Base-by-base conservation (phyloP, 768 basidiomycete genomes). In the Xerocomellus chrysenteron region DNA sequence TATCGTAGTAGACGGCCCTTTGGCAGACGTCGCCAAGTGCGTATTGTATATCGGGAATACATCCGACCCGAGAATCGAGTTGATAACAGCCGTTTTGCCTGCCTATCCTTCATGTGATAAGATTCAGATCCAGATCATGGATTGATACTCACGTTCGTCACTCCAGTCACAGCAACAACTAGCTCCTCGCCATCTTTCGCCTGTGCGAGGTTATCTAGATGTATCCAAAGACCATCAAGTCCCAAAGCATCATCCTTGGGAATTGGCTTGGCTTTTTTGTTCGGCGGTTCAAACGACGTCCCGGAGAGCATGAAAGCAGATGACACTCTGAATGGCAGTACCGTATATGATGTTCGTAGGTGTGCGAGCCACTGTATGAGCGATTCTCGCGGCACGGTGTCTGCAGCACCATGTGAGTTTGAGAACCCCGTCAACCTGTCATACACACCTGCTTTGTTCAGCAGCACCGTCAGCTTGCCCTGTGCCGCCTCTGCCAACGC, bases 21-120 rank as follows among this genome's bases (percentile, higher is more conserved):
- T 78, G 33, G 78, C 78, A 24, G 80, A 78, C 36, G 74, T 74
- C 24, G 78, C 67, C 39, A 80, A 69, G n/a, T 82, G 57, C 39
- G 64, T 63, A 21, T 70, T 71, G 68, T 90, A 93, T 9, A 89
- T 75, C 9, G 83, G 78, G 19, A 90, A 69, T 10, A 74, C 74
- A 13, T 76, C 63, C 51, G 76, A 81, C 47, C 76, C 75, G 17
- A 83, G 66, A 30, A 97, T 76, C 3, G 92, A 88, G 72, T 97
- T 94, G 63, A 96, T 77, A 44, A 96, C 76, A 1, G 91, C 80
- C 47, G 90, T 90, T 76, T 97, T 96, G 14, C 94, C 94, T 13
- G 80, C 78, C 90, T 92, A 14, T 52, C n/a, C 56, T 44, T 19
- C 26, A 36, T 56, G 58, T 44, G 60, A 53, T 54, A 44, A 36